Evolutionary conservation across 2,329 filamentous ascomycete species (phyloP), one percentile per base, ranked within the genome.

Genomic region (Arthroderma sp.): DNA sequence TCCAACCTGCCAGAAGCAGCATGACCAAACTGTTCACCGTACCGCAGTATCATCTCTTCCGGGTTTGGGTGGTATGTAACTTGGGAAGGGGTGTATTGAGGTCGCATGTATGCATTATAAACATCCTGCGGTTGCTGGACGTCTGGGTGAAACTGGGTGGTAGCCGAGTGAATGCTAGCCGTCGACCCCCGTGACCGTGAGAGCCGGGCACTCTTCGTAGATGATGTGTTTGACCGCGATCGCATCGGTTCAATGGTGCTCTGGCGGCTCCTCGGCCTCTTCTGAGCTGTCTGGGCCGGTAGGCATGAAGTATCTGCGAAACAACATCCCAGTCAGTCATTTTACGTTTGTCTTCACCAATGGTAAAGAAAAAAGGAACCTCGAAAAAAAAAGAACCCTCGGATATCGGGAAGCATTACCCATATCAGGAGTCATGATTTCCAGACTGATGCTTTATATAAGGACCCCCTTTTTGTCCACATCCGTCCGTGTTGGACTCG

Each of bases 81-180:
- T 53, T 73, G 70, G 9, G 65, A 66, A 11, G 65, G 59, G 21
- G 60, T 62, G 39, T 68, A 60, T 52, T 73, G 71, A 17, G 70
- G 61, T 11, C 70, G 66, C 56, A 73, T 64, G 55, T 73, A 74
- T 41, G 72, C 68, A 9, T 69, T 62, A 56, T 73, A 74, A 53
- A 66, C 67, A 58, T 74, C 72, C 33, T 65, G 57, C 55, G 71
- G 21, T 56, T 72, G 71, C 55, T 56, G 57, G 55, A 74, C 71
- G 54, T 74, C 72, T 55, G 73, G 72, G 33, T 70, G 71, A 57
- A 72, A 70, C 62, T 75, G 72, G 39, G 73, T 74, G 15, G 71
- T 72, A 59, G 68, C 74, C n/a, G 74, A 76, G 60, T 76, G 74
- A 53, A 76, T 72, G 61, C 74, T 77, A 35, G 73, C 70, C 8